phyloP scores from a whole-genome alignment of 768 basidiomycete genomes.

The Hygrophorus pudorinus region DNA sequence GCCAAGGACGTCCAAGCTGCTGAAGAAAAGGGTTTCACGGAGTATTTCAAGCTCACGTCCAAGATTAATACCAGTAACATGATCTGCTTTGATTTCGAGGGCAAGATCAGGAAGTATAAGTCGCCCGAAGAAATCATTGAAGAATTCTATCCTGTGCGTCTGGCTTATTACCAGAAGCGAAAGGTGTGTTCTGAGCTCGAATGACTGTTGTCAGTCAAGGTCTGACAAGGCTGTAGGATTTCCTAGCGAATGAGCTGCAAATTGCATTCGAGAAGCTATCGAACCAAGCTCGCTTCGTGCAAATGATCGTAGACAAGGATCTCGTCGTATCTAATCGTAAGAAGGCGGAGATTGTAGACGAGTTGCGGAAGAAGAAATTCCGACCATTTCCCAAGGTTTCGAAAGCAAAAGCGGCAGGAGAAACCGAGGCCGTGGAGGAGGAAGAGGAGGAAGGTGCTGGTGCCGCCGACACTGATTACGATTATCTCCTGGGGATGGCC shows the following conservation, averaged over 20 bases:
- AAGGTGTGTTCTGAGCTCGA: slow-evolving; percentile 49
- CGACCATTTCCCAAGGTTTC: slow-evolving; percentile 79
- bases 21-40: slow-evolving; percentile 79
- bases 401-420: slow-evolving; percentile 58
- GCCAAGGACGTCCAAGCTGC: slow-evolving; percentile 79
- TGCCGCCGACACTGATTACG: slow-evolving; percentile 57
- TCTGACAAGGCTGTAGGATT: slow-evolving; percentile 43
- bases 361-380: slow-evolving; percentile 79
- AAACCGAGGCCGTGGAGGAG: slow-evolving; percentile 49
- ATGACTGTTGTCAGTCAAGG: not conserved
- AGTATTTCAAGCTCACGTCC: slow-evolving; percentile 82
- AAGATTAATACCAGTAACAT: slow-evolving; percentile 91
- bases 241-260: slow-evolving; percentile 75
- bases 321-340: slow-evolving; percentile 80
- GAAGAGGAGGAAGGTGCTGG: slow-evolving; percentile 42
- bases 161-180: slow-evolving; percentile 91
- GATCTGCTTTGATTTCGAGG: slow-evolving; percentile 96
- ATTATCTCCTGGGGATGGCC: slow-evolving; percentile 91
- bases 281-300: slow-evolving; percentile 94
- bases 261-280: slow-evolving; percentile 71
- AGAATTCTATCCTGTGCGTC: slow-evolving; percentile 83
- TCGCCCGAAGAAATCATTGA: slow-evolving; percentile 86
- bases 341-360: slow-evolving; percentile 75
- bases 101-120: slow-evolving; percentile 91
- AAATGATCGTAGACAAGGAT: slow-evolving; percentile 87